Base-by-base conservation (phyloP, 768 basidiomycete genomes). In the Trichaptum fuscoviolaceum region DNA sequence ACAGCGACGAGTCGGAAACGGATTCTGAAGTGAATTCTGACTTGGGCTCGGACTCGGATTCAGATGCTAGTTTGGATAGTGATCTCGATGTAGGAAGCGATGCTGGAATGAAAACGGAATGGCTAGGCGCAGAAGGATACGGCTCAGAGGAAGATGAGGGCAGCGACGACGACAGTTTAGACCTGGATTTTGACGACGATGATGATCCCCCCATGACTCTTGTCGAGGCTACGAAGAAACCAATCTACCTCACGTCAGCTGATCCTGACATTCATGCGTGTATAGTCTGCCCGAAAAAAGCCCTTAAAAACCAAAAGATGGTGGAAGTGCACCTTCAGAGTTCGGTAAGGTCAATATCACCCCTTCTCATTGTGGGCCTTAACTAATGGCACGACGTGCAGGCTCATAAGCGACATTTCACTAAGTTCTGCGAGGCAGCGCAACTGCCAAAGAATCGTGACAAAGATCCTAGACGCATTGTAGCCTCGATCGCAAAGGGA, bases 221-320 rank as follows among this genome's bases (percentile, higher is more conserved):
- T 58, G 71, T 79, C 57, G 83, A 89, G 71, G 90, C 85, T 12
- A 81, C 91, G 61, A 75, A 77, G 26, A 83, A 91, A 65, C 87
- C 92, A 0, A 70, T 93, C 35, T 90, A 87, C 73, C 73, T 84
- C 69, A 76, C 87, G 35, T 83, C 86, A 4, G 68, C 84, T 12
- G 79, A 87, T 25, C 83, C 87, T 2, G 83, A 83, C 25, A 72
- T 84, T 36, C 82, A 83, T 68, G 82, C 80, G 9, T 93, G 92
- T 73, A 80, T 87, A 8, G 72, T 89, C 6, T 93, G 92, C 74
- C 90, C 88, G 12, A 87, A 86, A 52, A 93, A 91, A 73, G 72
- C 82, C n/a, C 80, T 93, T 57, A 91, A 91, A 73, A 82, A 83
- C 61, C 64, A 69, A 9, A 79, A 78, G 63, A 86, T 89, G 85